phyloP scores from a whole-genome alignment of 306 rosid species.

The Castanospermum australe region DNA sequence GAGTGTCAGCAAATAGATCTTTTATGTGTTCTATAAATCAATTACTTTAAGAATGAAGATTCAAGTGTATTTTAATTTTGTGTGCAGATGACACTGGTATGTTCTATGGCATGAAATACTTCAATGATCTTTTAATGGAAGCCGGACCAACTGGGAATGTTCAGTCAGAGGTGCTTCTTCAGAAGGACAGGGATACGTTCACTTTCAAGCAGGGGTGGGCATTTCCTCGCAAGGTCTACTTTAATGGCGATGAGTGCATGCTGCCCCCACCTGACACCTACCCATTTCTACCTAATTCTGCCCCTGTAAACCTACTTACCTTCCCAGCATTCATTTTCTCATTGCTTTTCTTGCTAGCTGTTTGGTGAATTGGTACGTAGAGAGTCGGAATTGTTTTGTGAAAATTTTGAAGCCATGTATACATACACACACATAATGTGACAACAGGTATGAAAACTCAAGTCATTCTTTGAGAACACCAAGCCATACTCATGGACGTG shows the following conservation, averaged over 20 bases:
- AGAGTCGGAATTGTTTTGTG: slow-evolving; percentile 19
- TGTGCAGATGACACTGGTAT: slow-evolving; percentile 90
- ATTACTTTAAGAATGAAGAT: not conserved
- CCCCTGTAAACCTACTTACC: slow-evolving; percentile 26
- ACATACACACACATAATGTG: not conserved
- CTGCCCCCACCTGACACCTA: slow-evolving; percentile 86
- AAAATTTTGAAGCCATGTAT: slow-evolving; percentile 40
- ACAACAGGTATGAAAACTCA: not conserved
- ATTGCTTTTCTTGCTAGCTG: slow-evolving; percentile 48
- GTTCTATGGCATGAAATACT: slow-evolving; percentile 84
- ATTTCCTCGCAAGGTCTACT: slow-evolving; percentile 84
- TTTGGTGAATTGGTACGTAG: slow-evolving; percentile 40
- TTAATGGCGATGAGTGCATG: slow-evolving; percentile 95
- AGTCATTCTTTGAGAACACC: slow-evolving; percentile 29
- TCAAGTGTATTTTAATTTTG: not conserved
- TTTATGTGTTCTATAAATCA: not conserved
- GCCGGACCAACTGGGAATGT: slow-evolving; percentile 83
- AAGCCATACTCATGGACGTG: not conserved
- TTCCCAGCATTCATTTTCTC: slow-evolving; percentile 42
- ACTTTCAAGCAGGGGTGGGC: slow-evolving; percentile 96
- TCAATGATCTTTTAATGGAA: slow-evolving; percentile 75
- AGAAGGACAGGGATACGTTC: slow-evolving; percentile 71
- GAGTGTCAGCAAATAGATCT: slow-evolving; percentile 31
- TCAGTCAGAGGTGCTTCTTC: slow-evolving; percentile 82
- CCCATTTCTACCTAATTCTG: slow-evolving; percentile 78